Base-by-base conservation (phyloP, 768 basidiomycete genomes). In the Boletus rubroflammeus region DNA sequence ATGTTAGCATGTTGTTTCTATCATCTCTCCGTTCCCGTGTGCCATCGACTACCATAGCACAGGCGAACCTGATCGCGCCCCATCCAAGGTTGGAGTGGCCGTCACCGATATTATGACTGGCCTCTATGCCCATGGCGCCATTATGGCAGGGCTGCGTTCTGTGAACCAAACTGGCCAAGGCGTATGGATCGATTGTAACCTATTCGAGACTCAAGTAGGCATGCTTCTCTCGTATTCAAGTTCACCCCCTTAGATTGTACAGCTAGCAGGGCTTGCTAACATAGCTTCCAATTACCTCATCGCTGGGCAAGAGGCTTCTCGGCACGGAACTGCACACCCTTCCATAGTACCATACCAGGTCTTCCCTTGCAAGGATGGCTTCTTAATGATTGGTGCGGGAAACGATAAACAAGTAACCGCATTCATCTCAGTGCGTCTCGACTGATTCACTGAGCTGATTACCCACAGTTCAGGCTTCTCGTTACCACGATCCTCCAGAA, bases 51-150 rank as follows among this genome's bases (percentile, higher is more conserved):
- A 47, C 26, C 54, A 31, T 59, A 92, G 90, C 60, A 98, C 94
- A 15, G 94, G 94, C 47, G 95, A 96, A 72, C 78, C 86, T 9
- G 85, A 88, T 62, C 85, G 93, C 10, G 81, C 84, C 15, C 95
- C 94, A 4, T 86, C 82, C 65, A 97, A 98, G 71, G 94, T 96
- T n/a, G 95, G 95, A 9, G 94, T 97, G 26, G 94, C 95, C 2
- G 86, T 86, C 6, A 96, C 93, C 13, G 95, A 94, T 71, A 81
- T 94, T 50, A 84, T 90, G 43, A 93, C 88, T 23, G 88, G 88
- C 3, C 77, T 98, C 25, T 97, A 95, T 69, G 86, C 93, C 6
- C 93, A 96, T 51, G 91, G 92, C 0, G 93, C 93, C 2, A 88
- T 98, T 56, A 85, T 98, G 80, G 95, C 95, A 6, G 94, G 85